A percentile compares a stretch with the other conserved stretches of the same genome.
phyloP scores from a whole-genome alignment of 345 rosid species.

The Rhodamnia rubescens region DNA sequence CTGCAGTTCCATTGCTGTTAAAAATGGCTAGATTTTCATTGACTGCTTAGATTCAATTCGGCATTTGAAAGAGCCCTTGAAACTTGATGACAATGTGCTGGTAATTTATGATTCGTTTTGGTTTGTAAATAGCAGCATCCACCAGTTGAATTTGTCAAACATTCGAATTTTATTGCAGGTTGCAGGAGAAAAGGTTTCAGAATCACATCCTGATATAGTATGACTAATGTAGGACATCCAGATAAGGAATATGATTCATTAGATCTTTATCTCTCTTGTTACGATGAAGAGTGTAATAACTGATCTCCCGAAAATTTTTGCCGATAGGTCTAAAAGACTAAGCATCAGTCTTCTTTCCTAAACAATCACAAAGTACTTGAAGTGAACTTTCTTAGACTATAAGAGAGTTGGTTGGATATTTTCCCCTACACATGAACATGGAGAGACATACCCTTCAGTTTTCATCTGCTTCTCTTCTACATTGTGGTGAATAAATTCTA shows the following conservation, averaged over 20 bases:
- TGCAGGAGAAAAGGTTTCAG: not conserved
- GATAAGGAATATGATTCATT: not conserved
- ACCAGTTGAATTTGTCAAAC: not conserved
- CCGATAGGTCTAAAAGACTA: not conserved
- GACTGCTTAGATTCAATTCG: not conserved
- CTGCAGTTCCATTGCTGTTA: not conserved
- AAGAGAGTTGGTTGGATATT: not conserved
- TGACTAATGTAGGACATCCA: not conserved
- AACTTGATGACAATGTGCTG: not conserved
- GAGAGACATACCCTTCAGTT: not conserved
- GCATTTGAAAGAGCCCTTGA: not conserved
- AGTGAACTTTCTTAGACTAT: not conserved
- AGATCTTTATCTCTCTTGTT: not conserved
- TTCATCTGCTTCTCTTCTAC: not conserved
- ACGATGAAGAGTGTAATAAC: not conserved
- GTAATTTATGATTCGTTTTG: not conserved
- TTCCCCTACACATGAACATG: not conserved
- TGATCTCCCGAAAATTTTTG: not conserved
- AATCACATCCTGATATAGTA: not conserved
- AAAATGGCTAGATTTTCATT: not conserved
- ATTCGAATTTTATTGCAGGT: not conserved
- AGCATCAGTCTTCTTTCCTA: not conserved
- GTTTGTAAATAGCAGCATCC: not conserved
- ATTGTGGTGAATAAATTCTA: not conserved
- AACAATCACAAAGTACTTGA: not conserved